Evolutionary conservation across 2,329 filamentous ascomycete genomes (phyloP), one percentile per base, ranked within the genome.

Genomic region (Arthrinium phaeospermum): DNA sequence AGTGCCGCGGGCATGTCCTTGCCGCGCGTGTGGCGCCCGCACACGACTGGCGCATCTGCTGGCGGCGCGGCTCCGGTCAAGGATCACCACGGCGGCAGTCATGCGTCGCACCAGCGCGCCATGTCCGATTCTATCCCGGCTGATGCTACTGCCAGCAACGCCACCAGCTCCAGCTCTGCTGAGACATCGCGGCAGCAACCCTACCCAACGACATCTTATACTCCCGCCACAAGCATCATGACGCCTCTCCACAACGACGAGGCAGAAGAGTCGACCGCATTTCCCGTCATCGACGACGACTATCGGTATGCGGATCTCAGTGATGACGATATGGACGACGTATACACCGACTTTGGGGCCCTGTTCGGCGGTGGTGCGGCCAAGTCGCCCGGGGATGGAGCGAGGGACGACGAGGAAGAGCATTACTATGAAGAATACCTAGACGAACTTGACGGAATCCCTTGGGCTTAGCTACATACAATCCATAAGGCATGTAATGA

Each of bases 381-480:
- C 45, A 70, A 16, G 49, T 75, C 76, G 5, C 72, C 74, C 1
- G 76, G 76, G n/a, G 37, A 71, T 3, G 71, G 81, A 1, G 78
- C 76, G 0, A 75, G 72, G 0, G 74, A 74, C 12, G 76, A 75
- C 1, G 78, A 76, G 5, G 79, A 80, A 3, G 83, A 84, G 24
- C 81, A 86, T 71, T 85, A 84, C 37, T 86, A 86, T 71, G 87
- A 89, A 76, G 87, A 88, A 75, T 88, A 87, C 76, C 81, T 89
- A 75, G 87, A 89, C 75, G 87, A 89, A 73, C 77, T 89, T 73
- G 88, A 89, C 74, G 87, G 87, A 13, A 88, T 89, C 73, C 85
- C 86, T 8, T 88, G 86, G 79, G 75, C 80, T 47, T 79, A 68
- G 27, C 67, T 41, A 41, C 10, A 64, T 37, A 41, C 4, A 24